Conservation (phyloP, 495 filamentous ascomycete species). For the Parachaetomium inaequale region DNA sequence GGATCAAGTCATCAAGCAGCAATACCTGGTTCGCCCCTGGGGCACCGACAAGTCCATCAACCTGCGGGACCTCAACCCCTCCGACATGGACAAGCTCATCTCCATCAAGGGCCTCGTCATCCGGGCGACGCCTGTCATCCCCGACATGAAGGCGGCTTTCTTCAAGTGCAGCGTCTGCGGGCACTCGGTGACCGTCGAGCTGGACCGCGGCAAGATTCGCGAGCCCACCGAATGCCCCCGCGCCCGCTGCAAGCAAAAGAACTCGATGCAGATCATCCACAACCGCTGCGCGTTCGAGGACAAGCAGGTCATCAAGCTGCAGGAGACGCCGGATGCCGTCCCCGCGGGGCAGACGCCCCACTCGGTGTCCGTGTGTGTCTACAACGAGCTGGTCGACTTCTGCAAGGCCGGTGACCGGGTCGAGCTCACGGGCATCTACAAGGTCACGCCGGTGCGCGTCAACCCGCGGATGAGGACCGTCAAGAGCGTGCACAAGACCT, state of each 20-base stretch:
- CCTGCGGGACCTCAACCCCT: constrained; percentile 90
- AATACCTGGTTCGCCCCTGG: constrained; percentile 84
- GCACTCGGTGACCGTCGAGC: constrained; percentile 81
- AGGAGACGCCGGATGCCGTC: constrained; percentile 92
- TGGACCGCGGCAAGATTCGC: constrained; percentile 93
- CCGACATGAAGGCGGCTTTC: constrained; percentile 93
- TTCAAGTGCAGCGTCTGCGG: constrained; percentile 93
- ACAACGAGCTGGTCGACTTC: constrained; percentile 94
- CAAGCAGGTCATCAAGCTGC: constrained; percentile 98
- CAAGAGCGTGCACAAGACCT: constrained; percentile 96
- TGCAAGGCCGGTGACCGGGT: constrained; percentile 97
- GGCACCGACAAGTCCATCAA: constrained; percentile 86
- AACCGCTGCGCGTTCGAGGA: constrained; percentile 94
- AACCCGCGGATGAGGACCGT: constrained; percentile 89
- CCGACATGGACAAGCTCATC: constrained; percentile 94
- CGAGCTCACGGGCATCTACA: constrained; percentile 94
- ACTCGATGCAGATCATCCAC: constrained; percentile 98
- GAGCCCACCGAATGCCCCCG: constrained; percentile 91
- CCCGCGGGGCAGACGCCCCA: constrained; percentile 98
- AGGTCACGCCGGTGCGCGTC: constrained; percentile 89
- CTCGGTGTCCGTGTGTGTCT: constrained; percentile 92
- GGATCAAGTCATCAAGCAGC: constrained; percentile 62
- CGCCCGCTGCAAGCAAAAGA: constrained; percentile 73
- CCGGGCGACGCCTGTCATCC: constrained; percentile 90
- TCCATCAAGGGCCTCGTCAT: constrained; percentile 97